Percentiles rank a stretch among this genome's conserved stretches.
phyloP scores from a whole-genome alignment of 2,329 filamentous ascomycete genomes.

The Cercospora sp. region DNA sequence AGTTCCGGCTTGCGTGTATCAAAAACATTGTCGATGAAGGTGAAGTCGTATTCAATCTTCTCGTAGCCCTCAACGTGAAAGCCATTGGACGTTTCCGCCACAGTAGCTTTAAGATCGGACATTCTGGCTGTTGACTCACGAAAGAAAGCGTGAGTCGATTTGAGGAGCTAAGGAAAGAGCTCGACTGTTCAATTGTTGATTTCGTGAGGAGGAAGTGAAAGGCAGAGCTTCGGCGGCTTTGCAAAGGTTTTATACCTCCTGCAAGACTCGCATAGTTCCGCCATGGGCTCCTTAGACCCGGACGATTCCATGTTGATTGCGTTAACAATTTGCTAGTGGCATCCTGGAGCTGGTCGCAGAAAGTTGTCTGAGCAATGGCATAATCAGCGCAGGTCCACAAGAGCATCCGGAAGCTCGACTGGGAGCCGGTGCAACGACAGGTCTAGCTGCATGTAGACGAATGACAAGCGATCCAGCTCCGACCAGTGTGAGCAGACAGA shows the following conservation, averaged over 20 bases:
- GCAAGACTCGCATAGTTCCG: background rate
- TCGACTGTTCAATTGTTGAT: slow-evolving; percentile 7
- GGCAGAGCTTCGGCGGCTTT: background rate
- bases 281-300: background rate
- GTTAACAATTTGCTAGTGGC: slow-evolving; percentile 7
- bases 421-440: slow-evolving; percentile 11
- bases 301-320: background rate
- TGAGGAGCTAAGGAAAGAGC: slow-evolving; percentile 19
- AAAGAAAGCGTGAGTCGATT: slow-evolving; percentile 14
- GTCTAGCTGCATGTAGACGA: slow-evolving; percentile 18
- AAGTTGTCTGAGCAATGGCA: slow-evolving; percentile 9
- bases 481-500: slow-evolving; percentile 3
- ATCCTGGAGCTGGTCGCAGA: slow-evolving; percentile 15
- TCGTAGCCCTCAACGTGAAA: slow-evolving; percentile 73
- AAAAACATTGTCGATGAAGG: slow-evolving; percentile 70
- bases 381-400: slow-evolving; percentile 17
- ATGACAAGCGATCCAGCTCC: slow-evolving; percentile 13
- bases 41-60: slow-evolving; percentile 75
- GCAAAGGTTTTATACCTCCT: slow-evolving; percentile 15
- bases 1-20: slow-evolving; percentile 60
- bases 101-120: slow-evolving; percentile 69
- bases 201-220: slow-evolving; percentile 3
- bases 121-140: slow-evolving; percentile 44
- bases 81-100: slow-evolving; percentile 62
- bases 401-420: slow-evolving; percentile 9